Percentiles rank a stretch among this genome's conserved stretches.
These are phyloP conservation scores for Diaporthe nobilis DNA, from an alignment of 2,329 filamentous ascomycete genomes.

Conservation along the genomic window DNA sequence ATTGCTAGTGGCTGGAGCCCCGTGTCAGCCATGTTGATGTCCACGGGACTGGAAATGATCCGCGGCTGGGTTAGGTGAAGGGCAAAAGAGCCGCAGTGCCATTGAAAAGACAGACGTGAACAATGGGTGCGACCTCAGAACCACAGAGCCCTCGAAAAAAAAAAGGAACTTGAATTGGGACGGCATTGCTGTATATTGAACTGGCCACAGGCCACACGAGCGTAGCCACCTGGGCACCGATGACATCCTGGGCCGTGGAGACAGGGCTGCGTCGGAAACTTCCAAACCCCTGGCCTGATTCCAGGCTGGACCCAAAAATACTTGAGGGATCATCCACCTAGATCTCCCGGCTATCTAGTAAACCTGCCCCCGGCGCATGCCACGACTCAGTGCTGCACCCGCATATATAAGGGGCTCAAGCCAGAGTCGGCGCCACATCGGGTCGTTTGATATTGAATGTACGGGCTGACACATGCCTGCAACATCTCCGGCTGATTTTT, in stretches of 20 bases:
- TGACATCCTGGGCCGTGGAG: conserved; percentile 10
- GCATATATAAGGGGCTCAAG: conserved; percentile 17
- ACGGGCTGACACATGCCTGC: conserved; percentile 25
- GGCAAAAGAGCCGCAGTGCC: neutral
- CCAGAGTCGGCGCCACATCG: conserved; percentile 9
- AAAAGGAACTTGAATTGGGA: neutral
- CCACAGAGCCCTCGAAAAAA: neutral
- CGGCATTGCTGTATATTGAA: conserved; percentile 7
- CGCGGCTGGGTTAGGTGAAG: conserved; percentile 19
- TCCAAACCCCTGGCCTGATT: conserved; percentile 15
- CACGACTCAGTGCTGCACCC: conserved; percentile 1
- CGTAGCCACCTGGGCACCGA: neutral
- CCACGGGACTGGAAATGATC: conserved; percentile 7
- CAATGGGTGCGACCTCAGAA: neutral
- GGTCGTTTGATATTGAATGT: conserved; percentile 30
- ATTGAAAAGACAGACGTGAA: conserved; percentile 7
- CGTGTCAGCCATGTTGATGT: conserved; percentile 16
- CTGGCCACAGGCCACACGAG: conserved; percentile 3
- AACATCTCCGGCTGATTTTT: conserved; percentile 10
- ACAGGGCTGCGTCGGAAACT: conserved; percentile 32
- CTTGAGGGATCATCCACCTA: conserved; percentile 24
- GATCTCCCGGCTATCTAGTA: conserved; percentile 24
- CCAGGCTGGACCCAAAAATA: conserved; percentile 7
- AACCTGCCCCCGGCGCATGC: neutral
- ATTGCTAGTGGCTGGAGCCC: conserved; percentile 27